Base-by-base conservation (phyloP, 768 basidiomycete species). In the Leccinellum luteum region DNA sequence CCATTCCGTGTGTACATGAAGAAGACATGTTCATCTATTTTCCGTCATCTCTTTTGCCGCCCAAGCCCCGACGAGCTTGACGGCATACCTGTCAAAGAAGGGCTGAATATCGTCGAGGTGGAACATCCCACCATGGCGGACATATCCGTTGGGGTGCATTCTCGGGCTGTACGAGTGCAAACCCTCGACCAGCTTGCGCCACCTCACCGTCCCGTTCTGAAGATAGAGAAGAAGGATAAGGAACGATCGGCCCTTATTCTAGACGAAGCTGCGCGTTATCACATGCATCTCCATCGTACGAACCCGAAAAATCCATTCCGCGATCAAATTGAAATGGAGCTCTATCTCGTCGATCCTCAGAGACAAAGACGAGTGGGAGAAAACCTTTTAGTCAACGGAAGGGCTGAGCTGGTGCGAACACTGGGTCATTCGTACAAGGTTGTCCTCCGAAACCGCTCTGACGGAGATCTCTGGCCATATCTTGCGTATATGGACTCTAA, bases 401-500 rank as follows among this genome's bases (percentile, higher is more conserved):
- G 75, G 48, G 81, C 80, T n/a, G 74, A 75, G 27, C 75, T 86
- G 41, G 66, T 71, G 15, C 77, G 77, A 62, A 71, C 78, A 51
- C 67, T 71, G 58, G 71, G 71, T 30, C 68, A 77, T 47, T 73
- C 81, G 19, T 85, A 83, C 58, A 69, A 74, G 35, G 70, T 85
- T 48, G 71, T 78, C 34, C 66, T 86, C 23, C 77, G 74, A 58
- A 85, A 86, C 60, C 66, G 73, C 35, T 77, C 84, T 2, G 75
- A 78, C 60, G 61, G 69, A 55, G 79, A 83, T 65, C 76, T 86
- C 28, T 86, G 84, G 85, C 83, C 85, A 31, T 85, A 84, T 65
- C 74, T 86, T 32, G 78, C 78, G 1, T 84, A 81, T 65, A 81
- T 86, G 81, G 83, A 86, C 63, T 78, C 82, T 3, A 78, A 76